A percentile compares a stretch with the other conserved stretches of the same genome.
Evolutionary conservation across 306 rosid species (phyloP).

Genomic region (Myrica gale): DNA sequence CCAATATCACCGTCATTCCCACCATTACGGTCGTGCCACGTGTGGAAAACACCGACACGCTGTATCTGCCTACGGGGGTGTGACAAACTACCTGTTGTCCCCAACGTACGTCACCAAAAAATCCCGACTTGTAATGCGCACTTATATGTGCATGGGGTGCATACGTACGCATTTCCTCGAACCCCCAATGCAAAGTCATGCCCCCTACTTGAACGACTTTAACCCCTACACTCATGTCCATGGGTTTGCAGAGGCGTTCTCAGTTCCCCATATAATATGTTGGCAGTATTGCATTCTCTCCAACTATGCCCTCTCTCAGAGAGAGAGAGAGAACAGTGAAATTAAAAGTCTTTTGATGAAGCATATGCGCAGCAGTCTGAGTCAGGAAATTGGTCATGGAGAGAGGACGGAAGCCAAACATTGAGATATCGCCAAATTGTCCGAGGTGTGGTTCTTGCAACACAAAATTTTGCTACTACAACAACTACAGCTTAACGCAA

Average conservation of each 20-base stretch:
- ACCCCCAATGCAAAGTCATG: slow-evolving; percentile 23
- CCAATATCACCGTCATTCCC: slow-evolving; percentile 42
- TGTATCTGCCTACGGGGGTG: slow-evolving; percentile 46
- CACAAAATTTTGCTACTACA: slow-evolving; percentile 86
- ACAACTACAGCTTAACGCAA: slow-evolving; percentile 79
- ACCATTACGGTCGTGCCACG: slow-evolving; percentile 51
- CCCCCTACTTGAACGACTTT: slow-evolving; percentile 24
- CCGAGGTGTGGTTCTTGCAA: slow-evolving; percentile 75
- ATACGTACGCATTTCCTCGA: slow-evolving; percentile 38
- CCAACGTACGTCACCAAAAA: slow-evolving; percentile 18
- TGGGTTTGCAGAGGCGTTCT: slow-evolving; percentile 25
- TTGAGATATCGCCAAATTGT: slow-evolving; percentile 64
- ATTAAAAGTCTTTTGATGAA: slow-evolving; percentile 26
- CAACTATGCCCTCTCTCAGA: slow-evolving; percentile 16
- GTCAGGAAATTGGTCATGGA: slow-evolving; percentile 45
- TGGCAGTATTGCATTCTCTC: slow-evolving; percentile 26
- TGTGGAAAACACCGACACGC: slow-evolving; percentile 62
- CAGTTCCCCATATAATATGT: slow-evolving; percentile 30
- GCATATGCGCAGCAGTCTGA: slow-evolving; percentile 21
- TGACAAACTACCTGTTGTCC: slow-evolving; percentile 23
- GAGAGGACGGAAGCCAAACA: slow-evolving; percentile 59
- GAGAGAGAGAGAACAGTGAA: slow-evolving; percentile 3
- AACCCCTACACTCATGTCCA: slow-evolving; percentile 34
- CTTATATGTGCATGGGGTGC: slow-evolving; percentile 47
- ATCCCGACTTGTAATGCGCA: slow-evolving; percentile 23